Evolutionary conservation across 768 basidiomycete genomes (phyloP).

Genomic region (Termitomyces sp.): DNA sequence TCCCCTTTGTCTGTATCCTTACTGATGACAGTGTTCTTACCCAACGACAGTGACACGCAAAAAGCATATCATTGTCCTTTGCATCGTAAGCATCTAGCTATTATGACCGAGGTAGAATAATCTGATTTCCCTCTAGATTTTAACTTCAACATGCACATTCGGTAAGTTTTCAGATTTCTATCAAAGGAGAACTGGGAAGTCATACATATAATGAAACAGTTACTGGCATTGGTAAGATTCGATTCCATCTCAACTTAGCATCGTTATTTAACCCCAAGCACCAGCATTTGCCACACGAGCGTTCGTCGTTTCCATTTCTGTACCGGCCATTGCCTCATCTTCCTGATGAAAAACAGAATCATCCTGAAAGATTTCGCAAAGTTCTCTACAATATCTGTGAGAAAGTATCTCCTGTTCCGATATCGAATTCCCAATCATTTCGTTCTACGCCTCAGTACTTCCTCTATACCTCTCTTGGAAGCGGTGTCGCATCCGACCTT

Average conservation of each 20-base stretch:
- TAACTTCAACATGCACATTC: constrained; percentile 14
- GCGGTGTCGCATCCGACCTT: constrained; percentile 37
- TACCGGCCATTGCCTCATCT: not conserved
- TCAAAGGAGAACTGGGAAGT: not conserved
- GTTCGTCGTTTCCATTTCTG: constrained; percentile 14
- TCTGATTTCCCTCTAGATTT: not conserved
- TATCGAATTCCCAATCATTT: not conserved
- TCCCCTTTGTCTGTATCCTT: not conserved
- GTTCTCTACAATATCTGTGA: constrained; percentile 25
- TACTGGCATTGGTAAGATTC: constrained; percentile 15
- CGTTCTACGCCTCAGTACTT: constrained; percentile 18
- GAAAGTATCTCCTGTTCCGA: not conserved
- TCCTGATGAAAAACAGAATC: constrained; percentile 15
- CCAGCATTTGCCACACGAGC: constrained; percentile 26
- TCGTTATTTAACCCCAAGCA: not conserved
- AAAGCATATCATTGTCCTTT: constrained; percentile 12
- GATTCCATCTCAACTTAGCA: not conserved
- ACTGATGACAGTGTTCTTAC: not conserved
- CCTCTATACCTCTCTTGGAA: constrained; percentile 27
- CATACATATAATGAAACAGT: constrained; percentile 1
- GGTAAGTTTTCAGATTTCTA: constrained; percentile 7
- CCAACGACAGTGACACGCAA: constrained; percentile 14
- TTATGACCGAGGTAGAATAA: not conserved
- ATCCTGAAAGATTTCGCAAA: constrained; percentile 19
- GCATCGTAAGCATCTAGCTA: constrained; percentile 16